Evolutionary conservation across 2,329 filamentous ascomycete species (phyloP).

Genomic region (Trichoderma sp.): DNA sequence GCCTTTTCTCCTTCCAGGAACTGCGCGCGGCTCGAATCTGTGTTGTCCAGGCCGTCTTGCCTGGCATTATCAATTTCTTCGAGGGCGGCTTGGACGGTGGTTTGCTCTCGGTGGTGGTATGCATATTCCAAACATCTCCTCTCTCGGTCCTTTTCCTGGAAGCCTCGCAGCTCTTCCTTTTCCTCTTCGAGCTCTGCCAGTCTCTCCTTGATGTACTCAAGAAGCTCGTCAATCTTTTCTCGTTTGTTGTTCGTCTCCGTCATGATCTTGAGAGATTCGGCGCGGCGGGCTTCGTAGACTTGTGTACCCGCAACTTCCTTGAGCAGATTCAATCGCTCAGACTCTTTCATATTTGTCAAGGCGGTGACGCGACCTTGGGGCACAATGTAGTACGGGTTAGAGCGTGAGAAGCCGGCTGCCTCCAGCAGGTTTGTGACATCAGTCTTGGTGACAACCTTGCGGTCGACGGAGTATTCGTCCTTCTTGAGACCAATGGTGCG

Average conservation of each 20-base stretch:
- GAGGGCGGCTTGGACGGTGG: slow-evolving; percentile 72
- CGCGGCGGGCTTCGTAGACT: slow-evolving; percentile 88
- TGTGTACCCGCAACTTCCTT: slow-evolving; percentile 99
- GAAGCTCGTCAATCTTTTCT: slow-evolving; percentile 87
- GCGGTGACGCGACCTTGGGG: slow-evolving; percentile 95
- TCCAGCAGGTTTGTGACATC: slow-evolving; percentile 96
- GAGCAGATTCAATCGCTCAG: slow-evolving; percentile 81
- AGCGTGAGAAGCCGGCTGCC: slow-evolving; percentile 92
- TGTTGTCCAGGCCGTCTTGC: slow-evolving; percentile 79
- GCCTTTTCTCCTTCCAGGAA: slow-evolving; percentile 79
- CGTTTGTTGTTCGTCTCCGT: slow-evolving; percentile 93
- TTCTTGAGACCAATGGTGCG: slow-evolving; percentile 97
- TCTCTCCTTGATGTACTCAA: slow-evolving; percentile 89
- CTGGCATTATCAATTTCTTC: slow-evolving; percentile 81
- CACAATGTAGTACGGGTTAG: slow-evolving; percentile 99
- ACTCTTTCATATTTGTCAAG: slow-evolving; percentile 98
- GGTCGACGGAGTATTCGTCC: slow-evolving; percentile 96
- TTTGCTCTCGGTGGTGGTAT: slow-evolving; percentile 87
- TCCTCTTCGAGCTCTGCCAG: slow-evolving; percentile 91
- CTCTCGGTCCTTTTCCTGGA: slow-evolving; percentile 93
- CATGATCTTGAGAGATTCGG: slow-evolving; percentile 96
- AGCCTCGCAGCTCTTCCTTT: slow-evolving; percentile 91
- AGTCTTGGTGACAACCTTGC: slow-evolving; percentile 91
- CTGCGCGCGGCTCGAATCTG: slow-evolving; percentile 74
- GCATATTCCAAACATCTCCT: slow-evolving; percentile 91